phyloP scores from a whole-genome alignment of 2,329 filamentous ascomycete species.

The Penicillium digitatum region DNA sequence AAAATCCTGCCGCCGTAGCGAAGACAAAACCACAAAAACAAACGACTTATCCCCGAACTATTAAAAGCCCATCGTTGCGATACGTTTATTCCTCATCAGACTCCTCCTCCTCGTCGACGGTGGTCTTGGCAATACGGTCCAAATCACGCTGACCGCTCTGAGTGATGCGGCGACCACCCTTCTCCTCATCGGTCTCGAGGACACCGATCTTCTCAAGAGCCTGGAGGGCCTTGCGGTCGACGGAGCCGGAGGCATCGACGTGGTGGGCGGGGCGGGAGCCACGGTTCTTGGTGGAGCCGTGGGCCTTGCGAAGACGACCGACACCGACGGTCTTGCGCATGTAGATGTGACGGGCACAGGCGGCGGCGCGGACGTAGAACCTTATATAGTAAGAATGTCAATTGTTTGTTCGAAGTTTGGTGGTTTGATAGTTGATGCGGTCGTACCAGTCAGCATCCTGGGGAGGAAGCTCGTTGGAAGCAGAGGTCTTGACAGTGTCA shows the following conservation, averaged over 20 bases:
- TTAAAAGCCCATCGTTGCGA: constrained; percentile 25
- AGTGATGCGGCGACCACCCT: constrained; percentile 97
- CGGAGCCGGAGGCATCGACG: constrained; percentile 88
- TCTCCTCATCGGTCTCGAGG: constrained; percentile 94
- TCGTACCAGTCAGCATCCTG: constrained; percentile 98
- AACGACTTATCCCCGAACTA: constrained; percentile 25
- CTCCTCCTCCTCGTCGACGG: constrained; percentile 46
- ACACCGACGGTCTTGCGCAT: constrained; percentile 99
- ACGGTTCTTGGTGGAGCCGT: constrained; percentile 97
- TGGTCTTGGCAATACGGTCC: constrained; percentile 87
- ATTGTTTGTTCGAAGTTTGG: constrained; percentile 8
- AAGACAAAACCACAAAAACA: constrained; percentile 22
- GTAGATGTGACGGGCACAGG: constrained; percentile 97
- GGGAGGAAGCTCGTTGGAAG: constrained; percentile 94
- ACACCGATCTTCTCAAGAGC: constrained; percentile 99
- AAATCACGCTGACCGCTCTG: constrained; percentile 98
- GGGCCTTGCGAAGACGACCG: constrained; percentile 91
- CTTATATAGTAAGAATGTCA: constrained; percentile 30
- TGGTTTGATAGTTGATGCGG: not conserved
- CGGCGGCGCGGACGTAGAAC: constrained; percentile 81
- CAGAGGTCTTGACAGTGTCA: constrained; percentile 98
- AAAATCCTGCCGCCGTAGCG: constrained; percentile 14
- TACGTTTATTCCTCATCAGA: constrained; percentile 44
- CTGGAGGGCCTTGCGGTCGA: constrained; percentile 97
- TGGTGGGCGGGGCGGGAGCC: constrained; percentile 87